Evolutionary conservation across 805 yeast genomes (phyloP).

Genomic region (Cyberlindnera amylophila): DNA sequence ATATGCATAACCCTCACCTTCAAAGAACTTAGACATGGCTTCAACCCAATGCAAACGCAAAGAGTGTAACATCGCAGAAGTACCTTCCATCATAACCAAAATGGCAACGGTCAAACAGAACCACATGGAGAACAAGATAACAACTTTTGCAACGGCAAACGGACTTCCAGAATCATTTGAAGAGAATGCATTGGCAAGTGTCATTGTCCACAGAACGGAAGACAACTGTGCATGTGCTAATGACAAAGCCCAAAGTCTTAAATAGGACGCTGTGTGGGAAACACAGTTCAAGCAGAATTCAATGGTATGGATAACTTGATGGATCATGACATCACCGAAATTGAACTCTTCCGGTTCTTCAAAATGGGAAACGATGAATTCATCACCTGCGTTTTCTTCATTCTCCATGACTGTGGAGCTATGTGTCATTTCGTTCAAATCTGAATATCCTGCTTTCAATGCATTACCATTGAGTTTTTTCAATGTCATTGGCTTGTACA

Average conservation of each 20-base stretch:
- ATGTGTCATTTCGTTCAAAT: conserved; percentile 40
- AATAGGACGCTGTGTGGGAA: conserved; percentile 95
- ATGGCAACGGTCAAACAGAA: conserved; percentile 85
- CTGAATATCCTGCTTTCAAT: conserved; percentile 47
- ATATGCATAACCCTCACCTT: conserved; percentile 91
- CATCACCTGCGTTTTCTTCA: conserved; percentile 38
- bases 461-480: conserved; percentile 39
- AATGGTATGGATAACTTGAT: conserved; percentile 96
- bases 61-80: conserved; percentile 98
- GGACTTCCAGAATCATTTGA: conserved; percentile 38
- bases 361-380: conserved; percentile 11
- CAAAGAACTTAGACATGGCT: conserved; percentile 96
- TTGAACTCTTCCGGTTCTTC: conserved; percentile 53
- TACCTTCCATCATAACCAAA: conserved; percentile 96
- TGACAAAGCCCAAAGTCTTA: conserved; percentile 96
- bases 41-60: conserved; percentile 99
- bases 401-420: conserved; percentile 38
- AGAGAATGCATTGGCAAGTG: conserved; percentile 71
- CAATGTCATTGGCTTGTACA: conserved; percentile 67
- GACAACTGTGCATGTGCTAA: conserved; percentile 97
- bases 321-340: conserved; percentile 94
- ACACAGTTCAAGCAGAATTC: conserved; percentile 97
- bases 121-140: conserved; percentile 90
- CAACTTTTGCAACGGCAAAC: conserved; percentile 70
- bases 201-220: conserved; percentile 94